Evolutionary conservation across 2,329 filamentous ascomycete species (phyloP), one percentile per base, ranked within the genome.

Genomic region (Hypocreales sp.): DNA sequence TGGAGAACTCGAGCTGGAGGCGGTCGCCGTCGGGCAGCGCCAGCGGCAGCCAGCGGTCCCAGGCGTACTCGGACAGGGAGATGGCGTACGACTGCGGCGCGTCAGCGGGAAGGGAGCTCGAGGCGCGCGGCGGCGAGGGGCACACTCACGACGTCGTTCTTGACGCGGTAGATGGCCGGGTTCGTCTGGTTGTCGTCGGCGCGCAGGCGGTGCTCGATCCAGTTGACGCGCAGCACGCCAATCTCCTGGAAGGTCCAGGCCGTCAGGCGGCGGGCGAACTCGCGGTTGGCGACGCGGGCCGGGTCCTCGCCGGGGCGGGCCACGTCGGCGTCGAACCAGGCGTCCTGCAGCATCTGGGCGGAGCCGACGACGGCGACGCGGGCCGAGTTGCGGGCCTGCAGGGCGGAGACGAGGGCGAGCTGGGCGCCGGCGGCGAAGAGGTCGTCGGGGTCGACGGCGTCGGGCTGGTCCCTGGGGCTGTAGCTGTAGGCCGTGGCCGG

Each of bases 181-280:
- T 94, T 94, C 36, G 69, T 66, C 37, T 66, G 65, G 36, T 70
- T 66, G 25, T 48, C 47, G 25, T 48, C 47, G n/a, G 53, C 60
- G 27, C 44, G 35, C 29, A 76, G 56, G 46, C 75, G 75, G 56
- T 98, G 90, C 56, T 84, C 70, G 37, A 95, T 67, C 43, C 67
- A 71, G 48, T 82, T 82, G 42, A 92, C 80, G 42, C 79, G 78
- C 40, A 98, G 51, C 8, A 98, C 82, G 40, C 90, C 90, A 29
- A 77, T 70, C 61, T 98, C 90, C 57, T 92, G 76, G 64, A 98
- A 98, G 0, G 86, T 73, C 90, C 90, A 98, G n/a, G 71, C 79
- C n/a, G 79, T 76, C 31, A 98, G 53, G 44, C 79, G 73, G 55
- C 79, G 77, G 13, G 80, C 79, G 46, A 98, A 95, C 29, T 80